Conservation (phyloP, 208 protist species). For the Trypanosoma mega region DNA sequence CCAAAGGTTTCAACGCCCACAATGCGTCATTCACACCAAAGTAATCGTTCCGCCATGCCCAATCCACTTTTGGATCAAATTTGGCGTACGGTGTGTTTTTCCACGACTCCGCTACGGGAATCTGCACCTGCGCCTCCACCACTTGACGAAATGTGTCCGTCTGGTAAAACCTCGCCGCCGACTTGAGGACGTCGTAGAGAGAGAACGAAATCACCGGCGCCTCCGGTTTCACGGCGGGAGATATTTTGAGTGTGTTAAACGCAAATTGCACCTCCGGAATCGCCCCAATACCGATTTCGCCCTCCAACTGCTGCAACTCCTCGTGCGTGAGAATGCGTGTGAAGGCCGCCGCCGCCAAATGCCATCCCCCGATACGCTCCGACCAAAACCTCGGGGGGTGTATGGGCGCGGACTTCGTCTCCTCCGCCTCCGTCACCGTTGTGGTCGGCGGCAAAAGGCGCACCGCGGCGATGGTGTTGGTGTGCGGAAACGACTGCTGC, state of each 20-base stretch:
- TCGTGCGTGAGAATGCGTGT: constrained; percentile 69
- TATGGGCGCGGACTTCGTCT: no score
- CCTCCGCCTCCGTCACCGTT: neutral
- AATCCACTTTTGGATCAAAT: constrained; percentile 80
- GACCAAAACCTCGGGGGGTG: constrained; percentile 17
- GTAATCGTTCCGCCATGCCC: constrained; percentile 83
- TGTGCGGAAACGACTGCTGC: constrained; percentile 18
- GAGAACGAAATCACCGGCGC: constrained; percentile 51
- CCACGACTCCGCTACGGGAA: constrained; percentile 70
- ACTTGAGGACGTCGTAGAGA: constrained; percentile 43
- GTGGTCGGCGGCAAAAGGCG: neutral
- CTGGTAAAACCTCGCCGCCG: constrained; percentile 57
- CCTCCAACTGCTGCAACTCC: constrained; percentile 48
- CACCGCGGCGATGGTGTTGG: constrained; percentile 2
- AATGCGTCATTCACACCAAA: constrained; percentile 37
- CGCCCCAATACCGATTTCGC: constrained; percentile 38
- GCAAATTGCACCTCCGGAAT: constrained; percentile 77
- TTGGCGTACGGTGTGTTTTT: constrained; percentile 37
- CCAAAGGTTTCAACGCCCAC: constrained; percentile 25
- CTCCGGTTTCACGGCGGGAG: neutral
- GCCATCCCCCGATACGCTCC: constrained; percentile 45
- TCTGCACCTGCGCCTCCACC: constrained; percentile 37
- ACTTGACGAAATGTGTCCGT: constrained; percentile 38
- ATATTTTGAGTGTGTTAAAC: constrained; percentile 61
- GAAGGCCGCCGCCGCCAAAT: constrained; percentile 51